phyloP scores from a whole-genome alignment of 768 basidiomycete species.

The Psilocybe tampanensis region DNA sequence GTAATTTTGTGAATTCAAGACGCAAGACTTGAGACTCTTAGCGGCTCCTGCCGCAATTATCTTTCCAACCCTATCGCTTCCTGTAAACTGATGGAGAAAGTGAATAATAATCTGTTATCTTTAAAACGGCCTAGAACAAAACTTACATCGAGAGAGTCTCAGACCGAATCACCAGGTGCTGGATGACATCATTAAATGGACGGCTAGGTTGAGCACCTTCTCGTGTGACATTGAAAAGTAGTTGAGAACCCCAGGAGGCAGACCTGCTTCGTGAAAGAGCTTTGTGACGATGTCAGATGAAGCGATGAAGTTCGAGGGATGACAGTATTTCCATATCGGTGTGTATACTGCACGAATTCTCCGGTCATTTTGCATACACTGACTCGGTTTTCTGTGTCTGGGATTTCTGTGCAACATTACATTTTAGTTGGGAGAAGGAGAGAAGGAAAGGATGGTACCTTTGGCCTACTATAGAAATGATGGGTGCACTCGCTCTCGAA shows the following conservation, averaged over 20 bases:
- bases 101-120: not conserved
- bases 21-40: slow-evolving; percentile 55
- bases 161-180: slow-evolving; percentile 55
- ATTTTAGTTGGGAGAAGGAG: not conserved
- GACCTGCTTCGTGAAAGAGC: slow-evolving; percentile 56
- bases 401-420: slow-evolving; percentile 22
- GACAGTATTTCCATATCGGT: slow-evolving; percentile 59
- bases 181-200: slow-evolving; percentile 60
- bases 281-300: slow-evolving; percentile 47
- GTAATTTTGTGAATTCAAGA: slow-evolving; percentile 38
- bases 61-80: slow-evolving; percentile 54
- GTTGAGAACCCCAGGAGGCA: slow-evolving; percentile 63
- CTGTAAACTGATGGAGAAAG: slow-evolving; percentile 50
- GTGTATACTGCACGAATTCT: slow-evolving; percentile 45
- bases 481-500: slow-evolving; percentile 57
- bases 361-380: too few species aligned
- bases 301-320: slow-evolving; percentile 48
- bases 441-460: slow-evolving; percentile 38
- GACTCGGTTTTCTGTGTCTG: slow-evolving; percentile 40
- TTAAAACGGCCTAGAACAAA: not conserved
- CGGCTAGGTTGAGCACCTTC: slow-evolving; percentile 42
- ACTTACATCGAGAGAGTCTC: slow-evolving; percentile 41
- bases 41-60: slow-evolving; percentile 59
- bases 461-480: slow-evolving; percentile 45
- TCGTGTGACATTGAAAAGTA: slow-evolving; percentile 49